phyloP scores from a whole-genome alignment of 495 filamentous ascomycete genomes.

The Tuber brumale region DNA sequence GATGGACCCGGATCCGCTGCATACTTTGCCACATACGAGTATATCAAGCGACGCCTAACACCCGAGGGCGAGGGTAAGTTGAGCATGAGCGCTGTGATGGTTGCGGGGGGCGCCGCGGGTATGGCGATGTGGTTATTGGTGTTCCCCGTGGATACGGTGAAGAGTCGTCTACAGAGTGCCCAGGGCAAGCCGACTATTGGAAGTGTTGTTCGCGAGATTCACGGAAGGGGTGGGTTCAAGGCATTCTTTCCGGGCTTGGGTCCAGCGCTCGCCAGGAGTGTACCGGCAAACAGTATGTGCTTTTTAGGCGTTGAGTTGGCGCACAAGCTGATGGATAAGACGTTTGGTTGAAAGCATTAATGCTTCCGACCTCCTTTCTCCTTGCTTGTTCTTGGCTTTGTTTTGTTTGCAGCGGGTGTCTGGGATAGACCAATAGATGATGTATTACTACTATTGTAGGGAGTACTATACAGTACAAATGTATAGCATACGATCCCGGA shows the following conservation, averaged over 20 bases:
- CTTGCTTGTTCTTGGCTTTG: background rate
- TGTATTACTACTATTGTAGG: background rate
- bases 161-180: constrained; percentile 85
- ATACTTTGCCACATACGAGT: constrained; percentile 97
- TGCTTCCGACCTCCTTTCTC: background rate
- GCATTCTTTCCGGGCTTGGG: constrained; percentile 98
- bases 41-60: constrained; percentile 80
- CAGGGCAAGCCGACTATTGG: constrained; percentile 79
- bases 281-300: constrained; percentile 82
- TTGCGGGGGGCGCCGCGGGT: constrained; percentile 81
- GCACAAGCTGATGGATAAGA: constrained; percentile 71
- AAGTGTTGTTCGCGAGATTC: constrained; percentile 69
- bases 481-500: too few relatives aligned
- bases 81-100: constrained; percentile 72
- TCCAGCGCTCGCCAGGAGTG: constrained; percentile 82
- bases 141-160: constrained; percentile 95
- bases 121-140: constrained; percentile 99
- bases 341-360: constrained; percentile 48
- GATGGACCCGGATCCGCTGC: constrained; percentile 89
- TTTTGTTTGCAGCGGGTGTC: background rate
- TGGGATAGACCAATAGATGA: background rate
- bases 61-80: constrained; percentile 74
- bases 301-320: constrained; percentile 71
- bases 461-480: too few relatives aligned
- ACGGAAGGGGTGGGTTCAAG: constrained; percentile 70